Base-by-base conservation (phyloP, 345 rosid species). In the Luvunga scandens region DNA sequence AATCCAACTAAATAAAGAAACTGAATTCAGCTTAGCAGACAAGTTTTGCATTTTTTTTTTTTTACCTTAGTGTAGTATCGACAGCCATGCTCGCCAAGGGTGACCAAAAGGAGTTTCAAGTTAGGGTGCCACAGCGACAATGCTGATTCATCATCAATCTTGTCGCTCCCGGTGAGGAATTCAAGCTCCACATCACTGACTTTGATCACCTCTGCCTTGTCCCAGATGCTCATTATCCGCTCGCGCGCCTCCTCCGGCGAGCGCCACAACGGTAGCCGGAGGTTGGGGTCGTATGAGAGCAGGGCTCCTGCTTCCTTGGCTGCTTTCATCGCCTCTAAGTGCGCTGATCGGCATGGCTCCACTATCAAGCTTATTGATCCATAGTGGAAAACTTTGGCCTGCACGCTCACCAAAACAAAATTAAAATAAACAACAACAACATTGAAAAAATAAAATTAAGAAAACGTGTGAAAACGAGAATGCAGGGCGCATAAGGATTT, bases 331-430 rank as follows among this genome's bases (percentile, higher is more conserved):
- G 99, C 99, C 82, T 90, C 89, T 28, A 94, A 27, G 39, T 97
- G 99, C 0, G 98, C 99, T 4, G 98, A 94, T 83, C 99, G 69
- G 83, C 99, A 97, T 78, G 99, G 99, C 91, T 97, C 98, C 82
- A 94, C 98, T 3, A 96, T 94, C 89, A 96, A 86, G 68, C 99
- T 96, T 76, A 96, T 96, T 0, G 99, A 96, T 82, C 98, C 99
- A 74, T 92, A 96, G 81, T 96, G 99, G 79, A 96, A 96, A 39
- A 92, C 91, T 60, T 87, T 94, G 34, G 95, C 94, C 99, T 96
- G 75, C 65, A 34, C 33, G 27, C 38, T 45, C 0, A 10, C 50
- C 24, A 45, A 12, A 12, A 68, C 39, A 0, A 24, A 13, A 31
- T 7, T 22, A 31, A 50, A 13, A 12, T 0, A 59, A 59, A 60